Evolutionary conservation across 1,284 basidiomycete genomes (phyloP), one percentile per base, ranked within the genome.

Genomic region (Microbotryum silenes-acaulis): DNA sequence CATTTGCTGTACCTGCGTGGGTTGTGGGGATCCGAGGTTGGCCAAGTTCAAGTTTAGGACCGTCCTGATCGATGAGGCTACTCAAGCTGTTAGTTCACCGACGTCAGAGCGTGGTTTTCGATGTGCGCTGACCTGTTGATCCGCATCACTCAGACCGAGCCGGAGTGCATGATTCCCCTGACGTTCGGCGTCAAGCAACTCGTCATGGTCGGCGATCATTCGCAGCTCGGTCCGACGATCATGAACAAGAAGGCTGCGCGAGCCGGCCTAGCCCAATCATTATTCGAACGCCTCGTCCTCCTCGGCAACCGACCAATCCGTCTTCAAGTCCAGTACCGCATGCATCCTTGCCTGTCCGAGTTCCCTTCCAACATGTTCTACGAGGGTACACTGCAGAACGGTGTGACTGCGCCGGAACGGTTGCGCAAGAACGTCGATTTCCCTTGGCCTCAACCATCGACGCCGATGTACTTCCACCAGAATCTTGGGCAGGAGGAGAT

Each of bases 341-440:
- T 98, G 96, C 96, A 98, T 75, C 96, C 96, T 18, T 97, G 94
- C 76, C 81, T 98, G 53, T 97, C 96, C 54, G 93, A 98, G 77
- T 99, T 98, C 79, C 94, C 96, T 1, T 96, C 91, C 65, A 98
- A 98, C 78, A 97, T 98, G 94, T 98, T 98, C 79, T 99, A 99
- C 78, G 96, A 99, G 76, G 96, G 96, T 23, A 96, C 93, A 0
- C 78, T 99, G 51, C 96, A 98, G 79, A 99, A 98, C 75, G 96
- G 96, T 77, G 96, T 98, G 62, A 98, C 96, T 12, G 96, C 96
- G 14, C 94, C 96, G 2, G 96, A 99, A 75, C 84, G 96, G 51
- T 79, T 98, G 69, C 83, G 93, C 76, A 96, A 93, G 80, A 91
- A 97, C 71, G 91, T 98, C 56, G 94, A 98, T 76, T 98, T 98